Evolutionary conservation across 78 protist species (phyloP).

Genomic region (Chrysochromulina parva): DNA sequence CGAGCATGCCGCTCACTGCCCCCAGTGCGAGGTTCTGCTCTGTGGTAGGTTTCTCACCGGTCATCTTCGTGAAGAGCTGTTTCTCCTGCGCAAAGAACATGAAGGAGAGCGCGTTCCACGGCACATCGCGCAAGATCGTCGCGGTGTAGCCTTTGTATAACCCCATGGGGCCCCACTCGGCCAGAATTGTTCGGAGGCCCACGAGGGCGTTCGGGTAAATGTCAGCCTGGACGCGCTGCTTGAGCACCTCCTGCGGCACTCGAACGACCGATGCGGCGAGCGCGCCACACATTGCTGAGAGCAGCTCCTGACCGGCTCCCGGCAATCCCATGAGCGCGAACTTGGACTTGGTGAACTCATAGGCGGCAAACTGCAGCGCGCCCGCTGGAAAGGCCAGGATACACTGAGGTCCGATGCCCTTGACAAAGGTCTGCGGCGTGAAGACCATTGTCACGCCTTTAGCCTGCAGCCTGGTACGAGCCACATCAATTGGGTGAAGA

Average conservation of each 20-base stretch:
- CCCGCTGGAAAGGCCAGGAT: constrained; percentile 17
- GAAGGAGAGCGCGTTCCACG: constrained; percentile 49
- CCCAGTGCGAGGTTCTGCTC: background rate
- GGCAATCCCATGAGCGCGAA: background rate
- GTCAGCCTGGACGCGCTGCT: constrained; percentile 39
- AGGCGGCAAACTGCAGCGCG: background rate
- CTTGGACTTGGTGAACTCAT: background rate
- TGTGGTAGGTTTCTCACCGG: no score
- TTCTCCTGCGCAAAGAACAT: background rate
- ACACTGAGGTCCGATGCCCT: constrained; percentile 27
- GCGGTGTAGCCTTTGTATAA: constrained; percentile 9
- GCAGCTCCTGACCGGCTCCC: background rate
- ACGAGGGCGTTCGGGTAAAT: constrained; percentile 26
- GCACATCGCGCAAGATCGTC: constrained; percentile 30
- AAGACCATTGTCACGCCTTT: background rate
- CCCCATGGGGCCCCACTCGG: background rate
- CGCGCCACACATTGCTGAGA: background rate
- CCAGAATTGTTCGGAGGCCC: background rate
- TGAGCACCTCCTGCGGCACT: constrained; percentile 32
- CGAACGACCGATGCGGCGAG: constrained; percentile 33
- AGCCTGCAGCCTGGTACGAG: constrained; percentile 27
- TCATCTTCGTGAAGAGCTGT: background rate
- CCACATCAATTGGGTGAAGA: constrained; percentile 15
- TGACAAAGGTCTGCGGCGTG: background rate
- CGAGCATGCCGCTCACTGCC: constrained; percentile 6